Evolutionary conservation across 225 moss, liverwort and hornwort genomes (phyloP).

Genomic region (Straminergon stramineum): DNA sequence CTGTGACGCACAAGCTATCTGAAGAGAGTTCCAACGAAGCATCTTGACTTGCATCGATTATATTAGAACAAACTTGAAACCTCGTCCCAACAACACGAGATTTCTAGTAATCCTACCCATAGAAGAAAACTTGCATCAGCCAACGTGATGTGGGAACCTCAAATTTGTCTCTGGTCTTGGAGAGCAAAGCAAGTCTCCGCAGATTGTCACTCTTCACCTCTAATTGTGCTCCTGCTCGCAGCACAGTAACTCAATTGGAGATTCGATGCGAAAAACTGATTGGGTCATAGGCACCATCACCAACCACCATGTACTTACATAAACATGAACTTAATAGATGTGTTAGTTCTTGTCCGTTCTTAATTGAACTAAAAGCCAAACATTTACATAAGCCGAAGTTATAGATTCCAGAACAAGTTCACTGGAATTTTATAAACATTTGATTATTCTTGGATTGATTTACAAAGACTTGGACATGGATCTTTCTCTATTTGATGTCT

Average conservation of each 20-base stretch:
- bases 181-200: background rate
- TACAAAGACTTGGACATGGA: slow-evolving; percentile 23
- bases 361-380: background rate
- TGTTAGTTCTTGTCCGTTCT: background rate
- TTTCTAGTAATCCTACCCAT: background rate
- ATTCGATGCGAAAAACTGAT: background rate
- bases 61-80: background rate
- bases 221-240: background rate
- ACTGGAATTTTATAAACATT: background rate
- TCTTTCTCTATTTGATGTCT: slow-evolving; percentile 51
- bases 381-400: background rate
- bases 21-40: background rate
- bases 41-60: background rate
- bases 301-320: background rate
- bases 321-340: background rate
- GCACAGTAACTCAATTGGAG: background rate
- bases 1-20: background rate
- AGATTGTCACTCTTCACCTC: background rate
- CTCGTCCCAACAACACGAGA: background rate
- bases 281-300: background rate
- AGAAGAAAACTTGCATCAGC: background rate
- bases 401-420: background rate
- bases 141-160: background rate
- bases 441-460: slow-evolving; percentile 8
- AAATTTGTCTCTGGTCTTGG: background rate